Evolutionary conservation across 495 filamentous ascomycete genomes (phyloP).

Genomic region (Penicillium pancosmium): DNA sequence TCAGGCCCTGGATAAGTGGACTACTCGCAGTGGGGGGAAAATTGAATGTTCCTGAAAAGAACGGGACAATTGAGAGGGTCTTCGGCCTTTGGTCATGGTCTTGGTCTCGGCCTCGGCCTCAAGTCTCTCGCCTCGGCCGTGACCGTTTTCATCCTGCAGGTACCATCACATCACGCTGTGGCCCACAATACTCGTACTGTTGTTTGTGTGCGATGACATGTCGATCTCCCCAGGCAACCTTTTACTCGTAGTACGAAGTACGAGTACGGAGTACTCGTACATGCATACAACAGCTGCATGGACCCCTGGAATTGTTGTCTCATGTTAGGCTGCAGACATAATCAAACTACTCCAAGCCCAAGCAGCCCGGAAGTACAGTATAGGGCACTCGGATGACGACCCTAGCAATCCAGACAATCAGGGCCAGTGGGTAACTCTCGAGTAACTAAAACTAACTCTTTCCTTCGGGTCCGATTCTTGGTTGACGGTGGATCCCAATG

Average conservation of each 20-base stretch:
- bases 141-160: constrained; percentile 18
- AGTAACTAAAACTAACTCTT: background rate
- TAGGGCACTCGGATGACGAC: background rate
- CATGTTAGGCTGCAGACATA: too few relatives aligned
- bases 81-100: background rate
- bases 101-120: background rate
- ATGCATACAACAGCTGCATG: too few relatives aligned
- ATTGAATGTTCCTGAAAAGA: too few relatives aligned
- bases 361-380: background rate
- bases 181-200: too few relatives aligned
- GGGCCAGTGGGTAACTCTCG: background rate
- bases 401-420: background rate
- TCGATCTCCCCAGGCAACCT: too few relatives aligned
- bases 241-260: too few relatives aligned
- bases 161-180: background rate
- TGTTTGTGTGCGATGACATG: too few relatives aligned
- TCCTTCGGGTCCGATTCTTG: background rate
- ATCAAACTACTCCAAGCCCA: too few relatives aligned
- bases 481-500: background rate
- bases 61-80: too few relatives aligned
- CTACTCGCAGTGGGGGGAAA: too few relatives aligned
- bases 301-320: too few relatives aligned
- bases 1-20: constrained; percentile 11
- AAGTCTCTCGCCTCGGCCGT: background rate
- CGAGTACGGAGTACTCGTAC: too few relatives aligned